Evolutionary conservation across 2,329 filamentous ascomycete genomes (phyloP).

Genomic region (Paecilomyces dactylethromorphus): DNA sequence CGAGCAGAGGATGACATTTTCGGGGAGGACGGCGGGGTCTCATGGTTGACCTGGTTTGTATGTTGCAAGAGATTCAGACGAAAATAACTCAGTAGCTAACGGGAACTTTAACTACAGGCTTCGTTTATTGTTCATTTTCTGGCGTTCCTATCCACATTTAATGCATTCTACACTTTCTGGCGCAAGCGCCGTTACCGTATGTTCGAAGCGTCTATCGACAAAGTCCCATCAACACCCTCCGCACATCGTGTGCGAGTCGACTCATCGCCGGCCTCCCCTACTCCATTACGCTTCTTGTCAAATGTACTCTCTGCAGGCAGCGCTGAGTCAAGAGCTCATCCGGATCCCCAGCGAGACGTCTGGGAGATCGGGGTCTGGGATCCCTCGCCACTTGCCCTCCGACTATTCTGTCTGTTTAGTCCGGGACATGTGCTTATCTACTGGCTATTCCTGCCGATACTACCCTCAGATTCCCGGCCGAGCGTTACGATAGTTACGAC

Average conservation of each 20-base stretch:
- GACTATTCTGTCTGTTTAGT: conserved; percentile 84
- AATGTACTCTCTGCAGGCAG: conserved; percentile 61
- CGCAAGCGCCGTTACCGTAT: conserved; percentile 82
- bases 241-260: conserved; percentile 84
- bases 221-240: conserved; percentile 69
- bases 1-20: conserved; percentile 74
- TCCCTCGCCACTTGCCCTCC: conserved; percentile 74
- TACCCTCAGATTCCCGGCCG: conserved; percentile 67
- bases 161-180: conserved; percentile 74
- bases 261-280: conserved; percentile 69
- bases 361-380: conserved; percentile 97
- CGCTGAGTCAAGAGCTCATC: conserved; percentile 77
- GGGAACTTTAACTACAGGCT: conserved; percentile 44
- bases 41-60: conserved; percentile 64
- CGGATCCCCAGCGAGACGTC: conserved; percentile 68
- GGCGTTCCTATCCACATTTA: conserved; percentile 59
- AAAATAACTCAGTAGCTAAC: background rate
- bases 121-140: conserved; percentile 66
- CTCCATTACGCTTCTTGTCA: conserved; percentile 69
- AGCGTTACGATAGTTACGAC: conserved; percentile 82
- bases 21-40: conserved; percentile 56
- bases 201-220: conserved; percentile 80
- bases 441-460: conserved; percentile 76
- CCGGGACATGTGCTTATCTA: conserved; percentile 90
- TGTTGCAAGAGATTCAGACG: conserved; percentile 16